Percentiles rank a stretch among this genome's conserved stretches.
Conservation (phyloP, 2,329 filamentous ascomycete genomes). For the Nakataea oryzae region DNA sequence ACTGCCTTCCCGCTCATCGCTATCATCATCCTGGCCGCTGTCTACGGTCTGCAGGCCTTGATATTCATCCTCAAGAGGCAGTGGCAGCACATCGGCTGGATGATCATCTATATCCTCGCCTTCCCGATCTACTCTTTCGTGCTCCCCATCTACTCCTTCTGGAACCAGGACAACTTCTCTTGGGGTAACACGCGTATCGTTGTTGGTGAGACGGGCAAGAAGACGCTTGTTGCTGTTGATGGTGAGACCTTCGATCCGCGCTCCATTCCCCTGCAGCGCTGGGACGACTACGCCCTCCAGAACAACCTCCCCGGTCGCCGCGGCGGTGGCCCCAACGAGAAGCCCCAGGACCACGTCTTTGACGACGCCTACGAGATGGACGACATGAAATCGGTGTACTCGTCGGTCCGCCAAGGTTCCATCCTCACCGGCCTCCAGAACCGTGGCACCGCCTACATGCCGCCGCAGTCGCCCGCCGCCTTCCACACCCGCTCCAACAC, state of each 20-base stretch:
- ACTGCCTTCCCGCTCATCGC: conserved; percentile 81
- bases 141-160: conserved; percentile 94
- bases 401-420: conserved; percentile 78
- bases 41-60: conserved; percentile 90
- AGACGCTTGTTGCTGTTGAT: conserved; percentile 80
- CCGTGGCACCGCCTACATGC: conserved; percentile 61
- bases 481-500: conserved; percentile 22
- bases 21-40: conserved; percentile 76
- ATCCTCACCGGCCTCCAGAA: conserved; percentile 75
- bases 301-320: conserved; percentile 90
- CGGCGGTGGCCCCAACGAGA: conserved; percentile 53
- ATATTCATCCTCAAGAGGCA: conserved; percentile 96
- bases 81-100: conserved; percentile 98
- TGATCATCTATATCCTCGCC: conserved; percentile 96
- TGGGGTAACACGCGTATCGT: conserved; percentile 99
- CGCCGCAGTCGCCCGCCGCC: conserved; percentile 67
- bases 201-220: conserved; percentile 84
- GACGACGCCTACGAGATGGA: conserved; percentile 86
- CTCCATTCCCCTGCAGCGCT: conserved; percentile 86
- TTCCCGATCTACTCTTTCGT: conserved; percentile 90
- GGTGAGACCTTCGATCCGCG: conserved; percentile 82
- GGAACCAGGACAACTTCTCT: conserved; percentile 97
- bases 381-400: conserved; percentile 94
- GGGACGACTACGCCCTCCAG: conserved; percentile 85
- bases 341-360: conserved; percentile 48